These are phyloP conservation scores for Cymbopogon citratus DNA, from an alignment of 176 grass and related monocot species.

Conservation along the genomic window DNA sequence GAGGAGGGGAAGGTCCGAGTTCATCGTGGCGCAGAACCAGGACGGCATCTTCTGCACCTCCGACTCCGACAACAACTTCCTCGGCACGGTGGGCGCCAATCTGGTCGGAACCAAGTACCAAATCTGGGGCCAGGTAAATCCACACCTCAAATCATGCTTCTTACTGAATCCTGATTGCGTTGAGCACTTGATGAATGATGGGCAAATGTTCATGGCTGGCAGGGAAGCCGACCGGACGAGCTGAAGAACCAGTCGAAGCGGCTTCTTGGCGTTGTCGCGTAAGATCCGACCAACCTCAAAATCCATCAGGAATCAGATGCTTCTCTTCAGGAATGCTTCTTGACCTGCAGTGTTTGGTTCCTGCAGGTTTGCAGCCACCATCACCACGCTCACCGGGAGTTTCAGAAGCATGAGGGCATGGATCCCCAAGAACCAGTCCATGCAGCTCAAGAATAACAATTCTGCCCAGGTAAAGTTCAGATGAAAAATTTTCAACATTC, in stretches of 20 bases:
- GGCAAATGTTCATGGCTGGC: constrained; percentile 21
- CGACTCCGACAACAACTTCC: constrained; percentile 68
- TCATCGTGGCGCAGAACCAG: constrained; percentile 75
- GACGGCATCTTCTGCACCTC: constrained; percentile 56
- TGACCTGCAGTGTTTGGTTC: not conserved
- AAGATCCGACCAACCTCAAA: constrained; percentile 26
- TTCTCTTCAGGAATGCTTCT: not conserved
- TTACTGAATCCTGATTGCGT: not conserved
- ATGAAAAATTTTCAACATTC: not conserved
- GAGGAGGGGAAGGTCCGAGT: constrained; percentile 70
- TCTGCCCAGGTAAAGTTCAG: constrained; percentile 37
- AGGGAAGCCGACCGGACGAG: constrained; percentile 56
- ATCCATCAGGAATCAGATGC: not conserved
- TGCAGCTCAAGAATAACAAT: constrained; percentile 56
- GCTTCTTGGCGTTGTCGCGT: constrained; percentile 67
- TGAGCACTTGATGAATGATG: not conserved
- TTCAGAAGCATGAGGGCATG: constrained; percentile 73
- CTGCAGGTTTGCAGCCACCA: constrained; percentile 68
- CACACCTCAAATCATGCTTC: not conserved
- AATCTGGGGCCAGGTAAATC: constrained; percentile 66
- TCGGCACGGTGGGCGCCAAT: constrained; percentile 54
- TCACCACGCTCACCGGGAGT: constrained; percentile 69
- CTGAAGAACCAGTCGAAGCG: constrained; percentile 58
- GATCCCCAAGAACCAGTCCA: constrained; percentile 71
- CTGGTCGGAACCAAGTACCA: constrained; percentile 86